Evolutionary conservation across 2,329 filamentous ascomycete species (phyloP).

Genomic region (Penicillium sp.): DNA sequence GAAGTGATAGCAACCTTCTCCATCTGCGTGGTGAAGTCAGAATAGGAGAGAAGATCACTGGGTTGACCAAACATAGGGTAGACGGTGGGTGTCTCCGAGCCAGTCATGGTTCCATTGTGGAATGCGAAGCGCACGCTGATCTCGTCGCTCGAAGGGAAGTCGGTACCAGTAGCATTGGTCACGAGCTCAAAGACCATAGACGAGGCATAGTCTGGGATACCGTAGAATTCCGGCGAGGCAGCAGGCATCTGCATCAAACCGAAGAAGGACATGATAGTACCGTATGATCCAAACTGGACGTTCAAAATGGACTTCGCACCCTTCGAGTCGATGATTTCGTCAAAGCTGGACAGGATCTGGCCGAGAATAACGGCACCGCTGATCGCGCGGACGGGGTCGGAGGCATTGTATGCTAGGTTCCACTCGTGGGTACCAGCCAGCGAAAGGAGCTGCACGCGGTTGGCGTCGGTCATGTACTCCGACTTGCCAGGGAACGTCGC

Average conservation of each 20-base stretch:
- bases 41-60: slow-evolving; percentile 63
- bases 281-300: slow-evolving; percentile 64
- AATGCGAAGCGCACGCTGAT: slow-evolving; percentile 62
- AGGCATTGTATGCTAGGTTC: slow-evolving; percentile 75
- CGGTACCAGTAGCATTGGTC: slow-evolving; percentile 47
- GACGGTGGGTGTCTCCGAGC: slow-evolving; percentile 45
- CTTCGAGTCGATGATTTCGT: slow-evolving; percentile 38
- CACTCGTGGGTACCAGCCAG: slow-evolving; percentile 80
- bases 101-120: slow-evolving; percentile 59
- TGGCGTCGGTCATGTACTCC: slow-evolving; percentile 59
- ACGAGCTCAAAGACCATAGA: slow-evolving; percentile 76
- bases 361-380: slow-evolving; percentile 67
- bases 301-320: slow-evolving; percentile 41
- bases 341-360: slow-evolving; percentile 52
- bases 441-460: slow-evolving; percentile 64
- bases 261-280: slow-evolving; percentile 62
- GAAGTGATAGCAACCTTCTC: slow-evolving; percentile 65
- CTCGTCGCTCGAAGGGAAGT: slow-evolving; percentile 50
- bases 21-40: slow-evolving; percentile 65
- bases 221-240: slow-evolving; percentile 64
- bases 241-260: slow-evolving; percentile 55
- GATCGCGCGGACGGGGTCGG: slow-evolving; percentile 48
- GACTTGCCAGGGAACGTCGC: slow-evolving; percentile 31
- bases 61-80: slow-evolving; percentile 64
- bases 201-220: slow-evolving; percentile 80